Base-by-base conservation (phyloP, 2,329 filamentous ascomycete species). In the Stemphylium vesicarium region DNA sequence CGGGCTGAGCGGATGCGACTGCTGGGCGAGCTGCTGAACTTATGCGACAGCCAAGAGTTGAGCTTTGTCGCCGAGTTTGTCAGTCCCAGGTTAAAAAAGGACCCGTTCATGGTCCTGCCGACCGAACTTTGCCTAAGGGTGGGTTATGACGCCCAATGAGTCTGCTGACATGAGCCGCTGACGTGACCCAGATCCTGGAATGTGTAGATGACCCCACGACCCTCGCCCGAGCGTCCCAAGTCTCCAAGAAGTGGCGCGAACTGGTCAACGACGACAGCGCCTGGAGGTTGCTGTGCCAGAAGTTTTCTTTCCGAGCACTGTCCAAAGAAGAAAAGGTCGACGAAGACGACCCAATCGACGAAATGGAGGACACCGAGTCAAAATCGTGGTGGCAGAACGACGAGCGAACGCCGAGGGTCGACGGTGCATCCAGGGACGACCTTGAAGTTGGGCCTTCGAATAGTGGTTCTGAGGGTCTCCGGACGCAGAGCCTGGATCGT, bases 181-280 rank as follows among this genome's bases (percentile, higher is more conserved):
- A 70, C 53, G 15, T 36, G 40, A 45, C 33, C n/a, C 39, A 96
- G 90, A 91, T 99, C 62, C 82, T 99, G 45, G 96, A 94, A 38
- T 99, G 96, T 74, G 94, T 99, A 70, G 95, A 99, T 70, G 95
- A 99, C 71, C 93, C 95, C 1, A 95, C 93, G 73, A 96, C 96
- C 2, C 83, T 99, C 41, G 94, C 93, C 35, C 85, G 95, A 72
- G 91, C 95, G 47, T 96, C 94, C 4, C 94, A 98, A 75, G 95
- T 99, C n/a, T 99, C 95, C 49, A 88, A 88, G 62, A 85, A 93
- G 74, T 99, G 95, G 95, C 86, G 91, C 60, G 93, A 97, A 75
- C 83, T 99, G 7, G 83, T 99, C 44, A 94, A 90, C 71, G 95
- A 99, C 75, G 95, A 99, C 75, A 93, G 97, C 78, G 96, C 95